These are phyloP conservation scores for Yamadazyma jaroonii DNA, from an alignment of 1,139 yeast genomes.

Conservation along the genomic window DNA sequence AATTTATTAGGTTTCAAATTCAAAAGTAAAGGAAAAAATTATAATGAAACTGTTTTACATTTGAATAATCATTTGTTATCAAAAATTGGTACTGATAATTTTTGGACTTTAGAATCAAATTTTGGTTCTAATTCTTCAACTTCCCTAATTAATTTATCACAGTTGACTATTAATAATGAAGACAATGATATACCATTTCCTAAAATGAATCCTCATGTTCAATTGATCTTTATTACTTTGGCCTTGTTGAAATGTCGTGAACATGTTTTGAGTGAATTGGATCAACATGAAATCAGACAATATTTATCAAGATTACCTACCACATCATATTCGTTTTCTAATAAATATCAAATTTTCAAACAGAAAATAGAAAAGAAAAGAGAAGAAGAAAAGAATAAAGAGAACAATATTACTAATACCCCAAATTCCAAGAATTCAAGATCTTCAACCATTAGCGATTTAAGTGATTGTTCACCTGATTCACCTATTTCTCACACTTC, in stretches of 20 bases:
- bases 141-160: constrained; percentile 5
- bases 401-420: constrained; percentile 1
- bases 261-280: constrained; percentile 75
- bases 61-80: constrained; percentile 21
- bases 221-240: constrained; percentile 70
- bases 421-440: constrained; percentile 11
- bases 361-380: constrained; percentile 20
- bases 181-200: constrained; percentile 53
- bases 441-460: constrained; percentile 12
- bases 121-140: constrained; percentile 5
- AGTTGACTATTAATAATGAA: constrained; percentile 2
- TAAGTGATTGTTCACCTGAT: constrained; percentile 6
- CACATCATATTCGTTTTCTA: constrained; percentile 33
- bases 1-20: constrained; percentile 76
- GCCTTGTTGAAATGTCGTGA: constrained; percentile 82
- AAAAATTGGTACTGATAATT: constrained; percentile 42
- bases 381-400: constrained; percentile 15
- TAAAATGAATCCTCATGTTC: constrained; percentile 71
- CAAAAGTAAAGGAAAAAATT: constrained; percentile 29
- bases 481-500: constrained; percentile 7
- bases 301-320: constrained; percentile 58
- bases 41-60: constrained; percentile 33
- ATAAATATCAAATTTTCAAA: constrained; percentile 34
- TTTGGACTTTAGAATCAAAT: constrained; percentile 31
- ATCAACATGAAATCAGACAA: constrained; percentile 85